These are phyloP conservation scores for Diaporthe sp. DNA, from an alignment of 2,329 filamentous ascomycete genomes.

Conservation along the genomic window DNA sequence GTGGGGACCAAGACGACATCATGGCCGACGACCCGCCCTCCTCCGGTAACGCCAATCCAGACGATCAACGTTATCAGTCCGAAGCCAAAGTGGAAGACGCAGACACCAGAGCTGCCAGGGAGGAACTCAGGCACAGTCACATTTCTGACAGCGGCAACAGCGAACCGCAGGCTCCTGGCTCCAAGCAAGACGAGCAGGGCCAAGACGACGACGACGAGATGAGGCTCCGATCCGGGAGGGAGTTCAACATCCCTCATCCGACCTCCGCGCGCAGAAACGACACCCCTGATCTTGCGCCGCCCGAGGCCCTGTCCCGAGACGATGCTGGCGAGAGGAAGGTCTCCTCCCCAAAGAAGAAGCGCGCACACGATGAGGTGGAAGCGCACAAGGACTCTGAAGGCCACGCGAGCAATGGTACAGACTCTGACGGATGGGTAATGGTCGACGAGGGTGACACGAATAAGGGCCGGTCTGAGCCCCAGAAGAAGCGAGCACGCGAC, in stretches of 20 bases:
- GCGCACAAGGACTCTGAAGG: slow-evolving; percentile 56
- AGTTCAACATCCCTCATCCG: slow-evolving; percentile 43
- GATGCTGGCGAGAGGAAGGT: slow-evolving; percentile 60
- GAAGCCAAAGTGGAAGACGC: slow-evolving; percentile 65
- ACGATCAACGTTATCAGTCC: slow-evolving; percentile 42
- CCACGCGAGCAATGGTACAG: slow-evolving; percentile 52
- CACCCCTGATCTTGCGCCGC: slow-evolving; percentile 45
- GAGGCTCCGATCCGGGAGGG: slow-evolving; percentile 32
- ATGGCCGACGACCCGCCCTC: slow-evolving; percentile 31
- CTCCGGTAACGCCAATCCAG: slow-evolving; percentile 44
- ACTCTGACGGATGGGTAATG: slow-evolving; percentile 44
- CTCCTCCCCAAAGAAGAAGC: slow-evolving; percentile 74
- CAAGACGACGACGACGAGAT: slow-evolving; percentile 40
- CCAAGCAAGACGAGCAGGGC: slow-evolving; percentile 39
- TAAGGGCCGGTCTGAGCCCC: slow-evolving; percentile 66
- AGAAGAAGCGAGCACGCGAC: slow-evolving; percentile 74
- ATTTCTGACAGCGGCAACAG: slow-evolving; percentile 62
- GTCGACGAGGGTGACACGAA: slow-evolving; percentile 32
- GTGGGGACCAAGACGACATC: slow-evolving; percentile 12
- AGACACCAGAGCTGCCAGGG: slow-evolving; percentile 70
- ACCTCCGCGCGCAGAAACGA: slow-evolving; percentile 41
- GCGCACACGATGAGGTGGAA: slow-evolving; percentile 69
- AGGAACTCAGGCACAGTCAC: slow-evolving; percentile 72
- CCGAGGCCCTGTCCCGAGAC: slow-evolving; percentile 45
- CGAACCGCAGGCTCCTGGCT: background rate